These are phyloP conservation scores for Xylaria sp. DNA, from an alignment of 2,329 filamentous ascomycete species.

Conservation along the genomic window DNA sequence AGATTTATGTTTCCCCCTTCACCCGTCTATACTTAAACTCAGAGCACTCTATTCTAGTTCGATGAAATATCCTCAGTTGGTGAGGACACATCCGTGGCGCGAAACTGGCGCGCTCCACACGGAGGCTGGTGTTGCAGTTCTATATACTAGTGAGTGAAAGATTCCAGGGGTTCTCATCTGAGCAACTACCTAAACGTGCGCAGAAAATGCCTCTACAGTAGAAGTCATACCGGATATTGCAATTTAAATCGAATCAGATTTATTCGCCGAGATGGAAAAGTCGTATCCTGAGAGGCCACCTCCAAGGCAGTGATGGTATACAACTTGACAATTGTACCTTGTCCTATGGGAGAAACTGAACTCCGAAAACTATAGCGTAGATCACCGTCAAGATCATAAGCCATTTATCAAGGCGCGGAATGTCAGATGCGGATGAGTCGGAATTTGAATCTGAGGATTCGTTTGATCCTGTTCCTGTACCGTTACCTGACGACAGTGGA, in stretches of 20 bases:
- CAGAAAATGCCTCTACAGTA: neutral
- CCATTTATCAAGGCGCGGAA: conserved; percentile 1
- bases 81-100: too few relatives aligned
- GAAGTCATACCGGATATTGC: neutral
- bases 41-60: too few relatives aligned
- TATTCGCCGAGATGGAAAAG: neutral
- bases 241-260: neutral
- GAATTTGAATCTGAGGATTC: conserved; percentile 19
- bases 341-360: conserved; percentile 4
- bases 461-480: conserved; percentile 18
- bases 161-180: too few relatives aligned
- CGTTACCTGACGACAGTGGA: conserved; percentile 14
- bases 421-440: neutral
- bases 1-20: too few relatives aligned
- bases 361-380: neutral
- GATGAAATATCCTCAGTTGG: too few relatives aligned
- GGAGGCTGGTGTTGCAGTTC: too few relatives aligned
- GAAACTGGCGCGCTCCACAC: too few relatives aligned
- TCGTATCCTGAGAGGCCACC: conserved; percentile 20
- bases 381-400: conserved; percentile 16
- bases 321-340: neutral
- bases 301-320: conserved; percentile 13
- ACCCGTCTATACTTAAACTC: too few relatives aligned
- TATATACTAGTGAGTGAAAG: too few relatives aligned
- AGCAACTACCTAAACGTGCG: neutral